Evolutionary conservation across 192 early-diverging fungal species (phyloP).

Genomic region (Oehlia diaphana): DNA sequence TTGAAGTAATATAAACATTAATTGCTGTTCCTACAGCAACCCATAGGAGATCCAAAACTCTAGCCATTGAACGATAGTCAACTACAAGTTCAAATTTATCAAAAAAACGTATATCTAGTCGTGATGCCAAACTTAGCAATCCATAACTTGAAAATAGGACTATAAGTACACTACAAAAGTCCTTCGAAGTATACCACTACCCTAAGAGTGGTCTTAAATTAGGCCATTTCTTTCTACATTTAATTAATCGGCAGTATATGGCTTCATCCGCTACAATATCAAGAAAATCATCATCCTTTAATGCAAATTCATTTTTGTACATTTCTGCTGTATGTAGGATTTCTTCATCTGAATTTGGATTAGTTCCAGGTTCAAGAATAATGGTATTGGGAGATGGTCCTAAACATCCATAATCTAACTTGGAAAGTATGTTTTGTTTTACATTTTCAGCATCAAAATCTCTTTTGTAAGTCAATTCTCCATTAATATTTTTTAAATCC

Average conservation of each 20-base stretch:
- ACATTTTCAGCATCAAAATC: background rate
- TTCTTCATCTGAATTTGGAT: constrained; percentile 10
- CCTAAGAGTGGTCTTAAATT: background rate
- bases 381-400: background rate
- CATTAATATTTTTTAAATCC: too few species aligned
- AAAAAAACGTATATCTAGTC: background rate
- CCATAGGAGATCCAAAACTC: constrained; percentile 13
- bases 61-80: background rate
- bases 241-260: background rate
- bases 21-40: constrained; percentile 9
- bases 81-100: constrained; percentile 25
- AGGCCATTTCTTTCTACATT: background rate
- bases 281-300: background rate
- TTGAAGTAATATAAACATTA: background rate
- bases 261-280: background rate
- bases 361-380: background rate
- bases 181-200: background rate
- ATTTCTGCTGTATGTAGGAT: background rate
- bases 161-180: background rate
- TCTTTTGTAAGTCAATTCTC: too few species aligned
- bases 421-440: background rate
- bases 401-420: background rate
- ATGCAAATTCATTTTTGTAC: constrained; percentile 5
- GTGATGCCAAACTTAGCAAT: background rate
- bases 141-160: background rate